Percentiles rank a stretch among this genome's conserved stretches.
Conservation (phyloP, 257 asterid genomes). For the Penstemon newberryi region DNA sequence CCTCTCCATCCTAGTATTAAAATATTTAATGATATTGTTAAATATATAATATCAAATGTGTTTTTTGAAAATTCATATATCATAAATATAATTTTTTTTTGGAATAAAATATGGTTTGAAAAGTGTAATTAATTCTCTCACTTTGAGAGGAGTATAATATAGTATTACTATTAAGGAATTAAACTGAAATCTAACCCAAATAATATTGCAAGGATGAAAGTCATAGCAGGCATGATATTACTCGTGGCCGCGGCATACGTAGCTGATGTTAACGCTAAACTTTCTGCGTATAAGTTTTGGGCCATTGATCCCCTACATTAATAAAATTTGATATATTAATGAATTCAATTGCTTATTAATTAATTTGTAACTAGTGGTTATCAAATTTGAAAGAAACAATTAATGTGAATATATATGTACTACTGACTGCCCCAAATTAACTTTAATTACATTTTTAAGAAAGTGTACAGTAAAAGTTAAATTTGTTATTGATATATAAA, state of each 20-base stretch:
- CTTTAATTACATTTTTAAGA: no score
- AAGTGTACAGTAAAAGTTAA: no score
- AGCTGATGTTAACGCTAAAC: conserved; percentile 53
- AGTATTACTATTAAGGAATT: neutral
- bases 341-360: no score
- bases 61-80: no score
- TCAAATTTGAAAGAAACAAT: neutral
- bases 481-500: neutral
- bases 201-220: conserved; percentile 48
- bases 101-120: no score
- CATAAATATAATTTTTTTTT: no score
- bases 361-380: no score
- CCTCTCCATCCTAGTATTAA: conserved; percentile 56
- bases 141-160: neutral
- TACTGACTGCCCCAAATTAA: no score
- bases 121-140: no score
- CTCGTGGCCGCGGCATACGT: conserved; percentile 58
- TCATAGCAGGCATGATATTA: conserved; percentile 60
- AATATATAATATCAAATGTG: no score
- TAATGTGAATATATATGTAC: neutral
- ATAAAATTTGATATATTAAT: neutral
- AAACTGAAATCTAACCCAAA: conserved; percentile 34
- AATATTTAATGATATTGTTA: no score
- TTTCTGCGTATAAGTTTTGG: conserved; percentile 54
- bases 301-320: conserved; percentile 56